Percentiles rank a stretch among this genome's conserved stretches.
Evolutionary conservation across 2,329 filamentous ascomycete species (phyloP).

Genomic region (Nemania bipapillata): DNA sequence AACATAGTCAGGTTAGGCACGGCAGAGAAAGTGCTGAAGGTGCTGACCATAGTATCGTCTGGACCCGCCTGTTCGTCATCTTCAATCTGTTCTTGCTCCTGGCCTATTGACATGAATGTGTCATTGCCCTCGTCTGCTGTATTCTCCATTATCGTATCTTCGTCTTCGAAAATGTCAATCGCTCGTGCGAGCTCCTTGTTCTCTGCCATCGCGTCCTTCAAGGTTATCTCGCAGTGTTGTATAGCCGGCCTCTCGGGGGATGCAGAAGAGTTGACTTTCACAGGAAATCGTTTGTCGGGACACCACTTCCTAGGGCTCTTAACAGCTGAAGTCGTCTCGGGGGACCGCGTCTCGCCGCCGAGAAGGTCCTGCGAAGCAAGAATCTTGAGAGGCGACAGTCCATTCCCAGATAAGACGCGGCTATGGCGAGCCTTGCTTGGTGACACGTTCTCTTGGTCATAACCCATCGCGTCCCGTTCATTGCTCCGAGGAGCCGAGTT

Average conservation of each 20-base stretch:
- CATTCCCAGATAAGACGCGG: slow-evolving; percentile 66
- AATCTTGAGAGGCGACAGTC: slow-evolving; percentile 69
- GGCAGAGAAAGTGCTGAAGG: slow-evolving; percentile 88
- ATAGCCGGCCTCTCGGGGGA: slow-evolving; percentile 38
- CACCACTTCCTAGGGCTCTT: slow-evolving; percentile 57
- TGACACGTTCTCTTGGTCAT: slow-evolving; percentile 61
- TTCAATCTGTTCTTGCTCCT: slow-evolving; percentile 40
- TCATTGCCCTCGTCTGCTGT: slow-evolving; percentile 48
- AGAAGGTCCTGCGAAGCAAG: slow-evolving; percentile 50
- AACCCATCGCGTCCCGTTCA: slow-evolving; percentile 19
- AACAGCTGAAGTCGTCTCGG: slow-evolving; percentile 36
- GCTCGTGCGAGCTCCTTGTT: slow-evolving; percentile 68
- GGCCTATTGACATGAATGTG: slow-evolving; percentile 48
- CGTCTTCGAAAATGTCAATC: slow-evolving; percentile 71
- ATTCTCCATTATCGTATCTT: slow-evolving; percentile 51
- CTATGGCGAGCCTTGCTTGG: slow-evolving; percentile 63
- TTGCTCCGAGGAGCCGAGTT: slow-evolving; percentile 27
- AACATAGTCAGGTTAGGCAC: slow-evolving; percentile 88
- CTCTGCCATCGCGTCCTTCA: slow-evolving; percentile 65
- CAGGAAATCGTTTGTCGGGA: slow-evolving; percentile 69
- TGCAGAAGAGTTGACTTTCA: slow-evolving; percentile 60
- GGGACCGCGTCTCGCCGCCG: slow-evolving; percentile 46
- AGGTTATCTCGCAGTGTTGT: slow-evolving; percentile 54
- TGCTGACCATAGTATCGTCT: slow-evolving; percentile 81
- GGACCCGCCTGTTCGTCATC: slow-evolving; percentile 60